Percentiles rank a stretch among this genome's conserved stretches.
Conservation (phyloP, 208 protist species). For the Crithidia thermophila region DNA sequence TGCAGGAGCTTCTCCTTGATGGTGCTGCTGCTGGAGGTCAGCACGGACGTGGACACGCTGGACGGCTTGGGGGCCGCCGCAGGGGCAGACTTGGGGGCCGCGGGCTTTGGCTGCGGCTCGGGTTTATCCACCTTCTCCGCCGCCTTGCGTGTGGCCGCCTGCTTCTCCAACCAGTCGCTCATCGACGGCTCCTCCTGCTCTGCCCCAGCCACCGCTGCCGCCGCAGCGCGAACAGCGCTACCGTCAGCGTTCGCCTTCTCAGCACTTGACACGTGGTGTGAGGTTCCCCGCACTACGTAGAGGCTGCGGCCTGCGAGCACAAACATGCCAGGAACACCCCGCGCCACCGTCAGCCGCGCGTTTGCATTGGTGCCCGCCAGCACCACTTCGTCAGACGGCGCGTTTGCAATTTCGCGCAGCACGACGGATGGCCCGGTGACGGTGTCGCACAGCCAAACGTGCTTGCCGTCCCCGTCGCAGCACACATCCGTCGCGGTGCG, state of each 20-base stretch:
- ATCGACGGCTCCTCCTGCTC: neutral
- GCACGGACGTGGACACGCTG: neutral
- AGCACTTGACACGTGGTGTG: too few species aligned
- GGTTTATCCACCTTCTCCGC: neutral
- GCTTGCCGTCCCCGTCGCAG: constrained; percentile 29
- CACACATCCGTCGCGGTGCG: constrained; percentile 18
- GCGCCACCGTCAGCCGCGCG: constrained; percentile 26
- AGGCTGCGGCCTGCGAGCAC: constrained; percentile 42
- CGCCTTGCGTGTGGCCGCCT: neutral
- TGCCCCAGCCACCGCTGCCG: neutral
- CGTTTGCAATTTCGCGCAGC: constrained; percentile 29
- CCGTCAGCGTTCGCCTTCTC: neutral
- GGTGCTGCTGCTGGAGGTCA: neutral
- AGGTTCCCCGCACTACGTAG: constrained; percentile 18
- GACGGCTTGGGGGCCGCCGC: too few species aligned
- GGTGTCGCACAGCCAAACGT: constrained; percentile 45
- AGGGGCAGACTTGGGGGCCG: too few species aligned
- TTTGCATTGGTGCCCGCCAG: constrained; percentile 31
- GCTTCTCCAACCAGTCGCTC: constrained; percentile 16
- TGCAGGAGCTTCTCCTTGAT: constrained; percentile 22
- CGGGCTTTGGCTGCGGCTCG: too few species aligned
- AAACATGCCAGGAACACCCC: constrained; percentile 19
- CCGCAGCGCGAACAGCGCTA: constrained; percentile 3
- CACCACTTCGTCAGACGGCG: constrained; percentile 13
- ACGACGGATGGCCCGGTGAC: constrained; percentile 29